Conservation (phyloP, 371 early-diverging fungal genomes). For the Mortierella sp. region DNA sequence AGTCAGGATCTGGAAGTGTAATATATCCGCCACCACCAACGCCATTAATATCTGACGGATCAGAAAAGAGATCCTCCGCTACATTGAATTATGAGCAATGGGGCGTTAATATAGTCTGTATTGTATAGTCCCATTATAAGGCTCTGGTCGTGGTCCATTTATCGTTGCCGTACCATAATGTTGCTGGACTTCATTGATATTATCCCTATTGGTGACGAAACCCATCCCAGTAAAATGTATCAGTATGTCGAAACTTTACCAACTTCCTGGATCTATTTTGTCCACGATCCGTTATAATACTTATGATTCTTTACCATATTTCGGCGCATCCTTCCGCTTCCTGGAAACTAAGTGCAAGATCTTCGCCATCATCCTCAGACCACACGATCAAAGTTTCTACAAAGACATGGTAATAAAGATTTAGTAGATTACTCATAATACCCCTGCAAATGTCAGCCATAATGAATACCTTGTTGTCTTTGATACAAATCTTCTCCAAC, state of each 20-base stretch:
- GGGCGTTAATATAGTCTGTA: neutral
- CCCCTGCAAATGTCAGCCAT: neutral
- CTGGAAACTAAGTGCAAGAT: slow-evolving; percentile 93
- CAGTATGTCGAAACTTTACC: slow-evolving; percentile 5
- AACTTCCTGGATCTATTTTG: neutral
- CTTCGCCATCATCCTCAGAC: slow-evolving; percentile 83
- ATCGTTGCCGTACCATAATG: slow-evolving; percentile 37
- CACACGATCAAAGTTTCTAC: slow-evolving; percentile 93
- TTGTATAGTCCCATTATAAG: too few species aligned
- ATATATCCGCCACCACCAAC: slow-evolving; percentile 46
- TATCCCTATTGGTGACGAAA: slow-evolving; percentile 48
- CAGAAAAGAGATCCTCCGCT: slow-evolving; percentile 51
- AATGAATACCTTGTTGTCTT: slow-evolving; percentile 81
- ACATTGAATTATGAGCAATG: neutral
- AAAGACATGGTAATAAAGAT: neutral
- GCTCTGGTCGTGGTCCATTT: neutral
- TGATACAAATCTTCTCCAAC: slow-evolving; percentile 76
- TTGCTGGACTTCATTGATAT: slow-evolving; percentile 57
- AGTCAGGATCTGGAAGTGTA: slow-evolving; percentile 70
- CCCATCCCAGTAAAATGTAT: neutral
- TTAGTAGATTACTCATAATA: neutral
- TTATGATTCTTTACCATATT: slow-evolving; percentile 71
- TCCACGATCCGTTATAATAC: too few species aligned
- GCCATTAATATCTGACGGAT: slow-evolving; percentile 51
- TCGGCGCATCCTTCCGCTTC: slow-evolving; percentile 85